phyloP scores from a whole-genome alignment of 1,284 basidiomycete species.

The Pyrrhoderma noxium region DNA sequence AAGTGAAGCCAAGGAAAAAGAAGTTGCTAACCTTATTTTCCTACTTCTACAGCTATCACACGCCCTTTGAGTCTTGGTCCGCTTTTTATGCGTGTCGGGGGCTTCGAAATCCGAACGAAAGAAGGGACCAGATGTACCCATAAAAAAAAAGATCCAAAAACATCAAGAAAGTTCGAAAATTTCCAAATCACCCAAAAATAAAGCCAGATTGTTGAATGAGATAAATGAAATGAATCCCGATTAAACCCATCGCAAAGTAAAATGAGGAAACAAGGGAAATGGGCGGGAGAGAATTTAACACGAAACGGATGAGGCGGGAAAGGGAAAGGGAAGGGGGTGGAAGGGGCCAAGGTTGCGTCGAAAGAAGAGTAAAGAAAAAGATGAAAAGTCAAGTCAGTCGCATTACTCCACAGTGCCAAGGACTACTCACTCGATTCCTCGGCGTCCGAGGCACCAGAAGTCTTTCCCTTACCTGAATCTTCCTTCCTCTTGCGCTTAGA shows the following conservation, averaged over 20 bases:
- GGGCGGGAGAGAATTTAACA: neutral
- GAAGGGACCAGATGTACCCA: too few species aligned
- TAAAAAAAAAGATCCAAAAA: neutral
- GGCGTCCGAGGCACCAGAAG: slow-evolving; percentile 39
- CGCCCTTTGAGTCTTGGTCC: slow-evolving; percentile 85
- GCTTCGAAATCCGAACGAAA: slow-evolving; percentile 18
- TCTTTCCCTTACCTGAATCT: slow-evolving; percentile 34
- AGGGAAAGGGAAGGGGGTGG: neutral
- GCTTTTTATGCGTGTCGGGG: slow-evolving; percentile 61
- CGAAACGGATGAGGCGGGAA: neutral
- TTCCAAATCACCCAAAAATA: neutral
- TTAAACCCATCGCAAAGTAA: neutral
- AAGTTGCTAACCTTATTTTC: slow-evolving; percentile 67
- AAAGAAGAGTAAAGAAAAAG: neutral
- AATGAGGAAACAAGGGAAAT: neutral
- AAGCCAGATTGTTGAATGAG: neutral
- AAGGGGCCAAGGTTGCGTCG: slow-evolving; percentile 4
- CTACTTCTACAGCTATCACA: slow-evolving; percentile 89
- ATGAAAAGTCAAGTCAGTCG: neutral
- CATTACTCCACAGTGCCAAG: too few species aligned
- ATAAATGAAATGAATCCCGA: neutral
- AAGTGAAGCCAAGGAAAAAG: slow-evolving; percentile 21
- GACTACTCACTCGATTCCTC: slow-evolving; percentile 43
- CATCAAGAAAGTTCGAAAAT: neutral
- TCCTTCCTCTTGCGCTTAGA: slow-evolving; percentile 65